These are phyloP conservation scores for Phanerochaete carnosa DNA, from an alignment of 768 basidiomycete genomes.

Conservation along the genomic window DNA sequence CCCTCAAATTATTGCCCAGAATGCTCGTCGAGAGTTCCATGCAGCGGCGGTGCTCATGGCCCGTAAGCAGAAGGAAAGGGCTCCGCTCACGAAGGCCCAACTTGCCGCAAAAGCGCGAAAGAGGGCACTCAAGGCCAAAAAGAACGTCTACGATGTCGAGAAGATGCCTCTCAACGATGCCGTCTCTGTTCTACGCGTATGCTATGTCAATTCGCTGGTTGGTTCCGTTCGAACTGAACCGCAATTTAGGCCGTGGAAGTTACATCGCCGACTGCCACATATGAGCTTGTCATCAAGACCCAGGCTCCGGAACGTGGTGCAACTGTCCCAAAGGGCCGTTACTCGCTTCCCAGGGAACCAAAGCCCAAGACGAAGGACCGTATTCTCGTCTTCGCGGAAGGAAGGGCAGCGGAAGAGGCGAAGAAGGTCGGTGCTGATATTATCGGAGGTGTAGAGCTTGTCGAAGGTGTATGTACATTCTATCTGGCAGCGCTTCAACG, in stretches of 20 bases:
- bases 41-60: conserved; percentile 44
- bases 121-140: conserved; percentile 51
- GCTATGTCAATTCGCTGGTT: conserved; percentile 23
- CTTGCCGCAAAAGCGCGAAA: conserved; percentile 61
- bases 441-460: conserved; percentile 87
- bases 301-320: conserved; percentile 49
- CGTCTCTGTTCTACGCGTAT: conserved; percentile 66
- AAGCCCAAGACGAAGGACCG: conserved; percentile 68
- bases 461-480: conserved; percentile 67
- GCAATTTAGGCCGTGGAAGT: conserved; percentile 75
- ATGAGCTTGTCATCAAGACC: conserved; percentile 80
- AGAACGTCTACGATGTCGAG: conserved; percentile 58
- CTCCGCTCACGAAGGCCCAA: conserved; percentile 67
- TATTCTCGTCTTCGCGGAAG: conserved; percentile 93
- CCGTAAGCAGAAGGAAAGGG: conserved; percentile 50
- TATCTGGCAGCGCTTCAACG: neutral
- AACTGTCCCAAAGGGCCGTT: conserved; percentile 86
- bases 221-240: neutral
- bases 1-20: neutral
- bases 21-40: conserved; percentile 46
- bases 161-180: conserved; percentile 67
- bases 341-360: conserved; percentile 79
- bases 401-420: conserved; percentile 77
- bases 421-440: conserved; percentile 84
- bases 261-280: conserved; percentile 67